Percentiles rank a stretch among this genome's conserved stretches.
Conservation (phyloP, 345 rosid species). For the Eucalyptus sp. region DNA sequence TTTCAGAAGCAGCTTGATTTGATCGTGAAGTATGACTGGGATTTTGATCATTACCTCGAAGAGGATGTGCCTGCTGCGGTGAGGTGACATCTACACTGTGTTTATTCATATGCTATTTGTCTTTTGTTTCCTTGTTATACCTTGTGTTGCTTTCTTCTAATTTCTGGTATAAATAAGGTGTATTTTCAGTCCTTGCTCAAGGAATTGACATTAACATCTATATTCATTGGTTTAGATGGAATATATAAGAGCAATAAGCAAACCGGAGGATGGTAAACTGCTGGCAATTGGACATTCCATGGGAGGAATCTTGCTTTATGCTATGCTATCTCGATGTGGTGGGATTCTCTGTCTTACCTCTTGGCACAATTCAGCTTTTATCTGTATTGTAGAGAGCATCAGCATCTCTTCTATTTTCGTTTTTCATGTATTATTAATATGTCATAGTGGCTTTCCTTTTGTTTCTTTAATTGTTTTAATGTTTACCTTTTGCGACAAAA, state of each 20-base stretch:
- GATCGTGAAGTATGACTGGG: conserved; percentile 90
- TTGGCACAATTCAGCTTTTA: background rate
- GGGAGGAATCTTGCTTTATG: conserved; percentile 77
- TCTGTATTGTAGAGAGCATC: background rate
- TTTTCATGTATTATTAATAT: background rate
- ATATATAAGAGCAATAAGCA: conserved; percentile 34
- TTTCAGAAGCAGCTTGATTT: conserved; percentile 91
- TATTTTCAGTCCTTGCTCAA: background rate
- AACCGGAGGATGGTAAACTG: conserved; percentile 56
- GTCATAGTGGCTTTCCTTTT: background rate
- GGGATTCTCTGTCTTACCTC: conserved; percentile 2
- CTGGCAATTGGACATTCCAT: conserved; percentile 74
- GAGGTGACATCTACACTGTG: conserved; percentile 37
- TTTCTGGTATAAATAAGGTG: background rate
- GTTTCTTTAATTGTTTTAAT: background rate
- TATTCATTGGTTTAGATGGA: conserved; percentile 34
- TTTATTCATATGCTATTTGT: background rate
- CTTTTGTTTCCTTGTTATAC: background rate
- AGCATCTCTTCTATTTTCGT: background rate
- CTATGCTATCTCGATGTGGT: conserved; percentile 51
- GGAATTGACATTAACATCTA: background rate
- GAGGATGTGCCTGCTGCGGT: conserved; percentile 99
- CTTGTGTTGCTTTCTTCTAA: background rate
- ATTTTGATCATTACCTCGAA: conserved; percentile 84
- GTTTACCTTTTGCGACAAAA: background rate